Percentiles rank a stretch among this genome's conserved stretches.
These are phyloP conservation scores for Blastocystis sp. DNA, from an alignment of 352 stramenopile genomes.

Conservation along the genomic window DNA sequence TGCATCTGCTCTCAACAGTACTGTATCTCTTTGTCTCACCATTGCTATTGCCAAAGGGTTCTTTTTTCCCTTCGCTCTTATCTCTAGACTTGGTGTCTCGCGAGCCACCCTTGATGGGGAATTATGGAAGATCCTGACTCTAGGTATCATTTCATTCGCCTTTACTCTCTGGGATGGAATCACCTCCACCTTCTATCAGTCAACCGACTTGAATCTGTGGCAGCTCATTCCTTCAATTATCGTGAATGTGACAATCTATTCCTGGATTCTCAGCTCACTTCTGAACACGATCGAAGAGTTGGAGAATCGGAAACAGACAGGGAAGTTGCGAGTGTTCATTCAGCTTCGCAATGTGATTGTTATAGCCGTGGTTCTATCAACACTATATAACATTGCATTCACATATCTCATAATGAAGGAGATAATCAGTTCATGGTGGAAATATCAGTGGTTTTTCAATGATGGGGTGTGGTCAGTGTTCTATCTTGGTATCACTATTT, in stretches of 20 bases:
- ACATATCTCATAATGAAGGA: neutral
- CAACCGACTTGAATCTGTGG: neutral
- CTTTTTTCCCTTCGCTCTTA: neutral
- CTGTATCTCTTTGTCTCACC: neutral
- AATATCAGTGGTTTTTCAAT: constrained; percentile 19
- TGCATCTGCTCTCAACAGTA: neutral
- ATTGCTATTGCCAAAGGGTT: constrained; percentile 22
- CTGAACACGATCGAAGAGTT: constrained; percentile 8
- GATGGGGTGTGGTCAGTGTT: neutral
- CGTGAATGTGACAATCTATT: neutral
- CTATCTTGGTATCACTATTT: neutral
- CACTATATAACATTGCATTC: neutral
- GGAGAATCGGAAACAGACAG: constrained; percentile 10
- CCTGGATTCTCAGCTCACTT: neutral
- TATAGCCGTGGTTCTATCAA: neutral
- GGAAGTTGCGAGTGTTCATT: constrained; percentile 3
- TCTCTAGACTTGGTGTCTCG: constrained; percentile 14
- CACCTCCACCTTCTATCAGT: neutral
- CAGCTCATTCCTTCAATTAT: neutral
- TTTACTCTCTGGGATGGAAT: neutral
- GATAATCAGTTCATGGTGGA: neutral
- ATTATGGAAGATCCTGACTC: neutral
- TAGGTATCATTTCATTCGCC: constrained; percentile 1
- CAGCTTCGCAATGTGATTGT: neutral
- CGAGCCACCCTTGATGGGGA: neutral